A percentile compares a stretch with the other conserved stretches of the same genome.
These are phyloP conservation scores for Andrographis paniculata DNA, from an alignment of 305 asterid species.

Conservation along the genomic window DNA sequence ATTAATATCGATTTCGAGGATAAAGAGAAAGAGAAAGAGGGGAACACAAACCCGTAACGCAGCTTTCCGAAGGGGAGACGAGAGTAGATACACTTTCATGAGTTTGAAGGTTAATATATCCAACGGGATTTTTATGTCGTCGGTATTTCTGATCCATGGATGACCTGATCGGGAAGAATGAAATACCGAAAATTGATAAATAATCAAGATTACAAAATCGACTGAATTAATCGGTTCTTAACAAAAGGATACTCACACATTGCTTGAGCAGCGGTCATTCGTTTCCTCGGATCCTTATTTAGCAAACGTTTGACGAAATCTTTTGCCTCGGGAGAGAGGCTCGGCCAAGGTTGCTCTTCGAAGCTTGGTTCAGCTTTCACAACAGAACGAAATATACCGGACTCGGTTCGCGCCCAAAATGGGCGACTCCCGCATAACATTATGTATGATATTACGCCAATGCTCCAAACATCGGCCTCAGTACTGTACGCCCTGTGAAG, in stretches of 20 bases:
- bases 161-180: slow-evolving; percentile 74
- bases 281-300: slow-evolving; percentile 65
- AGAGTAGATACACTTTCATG: slow-evolving; percentile 86
- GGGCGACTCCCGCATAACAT: slow-evolving; percentile 79
- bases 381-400: slow-evolving; percentile 79
- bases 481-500: slow-evolving; percentile 72
- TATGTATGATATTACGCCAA: slow-evolving; percentile 77
- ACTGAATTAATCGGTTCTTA: too few species aligned
- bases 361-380: slow-evolving; percentile 73
- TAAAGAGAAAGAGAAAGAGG: neutral
- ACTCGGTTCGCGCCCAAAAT: slow-evolving; percentile 87
- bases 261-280: slow-evolving; percentile 89
- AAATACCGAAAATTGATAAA: too few species aligned
- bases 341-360: slow-evolving; percentile 60
- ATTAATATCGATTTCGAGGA: neutral
- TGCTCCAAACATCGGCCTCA: slow-evolving; percentile 90
- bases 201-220: too few species aligned
- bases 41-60: slow-evolving; percentile 61
- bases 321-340: slow-evolving; percentile 48
- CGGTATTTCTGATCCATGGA: slow-evolving; percentile 72
- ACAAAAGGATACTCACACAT: slow-evolving; percentile 40
- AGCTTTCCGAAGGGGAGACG: slow-evolving; percentile 94
- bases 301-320: slow-evolving; percentile 54
- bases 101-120: slow-evolving; percentile 71
- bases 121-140: slow-evolving; percentile 54